These are phyloP conservation scores for Albizia julibrissin DNA, from an alignment of 306 rosid species.

Conservation along the genomic window DNA sequence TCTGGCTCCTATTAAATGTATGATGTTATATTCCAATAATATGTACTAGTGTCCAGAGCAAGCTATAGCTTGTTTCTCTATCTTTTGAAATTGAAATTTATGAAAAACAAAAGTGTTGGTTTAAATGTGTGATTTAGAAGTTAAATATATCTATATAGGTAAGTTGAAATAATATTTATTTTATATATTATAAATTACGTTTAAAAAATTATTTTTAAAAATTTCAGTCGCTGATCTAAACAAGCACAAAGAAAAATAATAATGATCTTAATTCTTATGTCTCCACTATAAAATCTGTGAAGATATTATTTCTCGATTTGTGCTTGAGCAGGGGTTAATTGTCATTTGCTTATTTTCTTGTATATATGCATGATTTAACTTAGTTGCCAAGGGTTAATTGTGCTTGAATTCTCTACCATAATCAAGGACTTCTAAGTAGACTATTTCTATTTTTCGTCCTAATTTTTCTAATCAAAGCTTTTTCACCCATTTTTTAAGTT, in stretches of 20 bases:
- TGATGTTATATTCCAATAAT: not conserved
- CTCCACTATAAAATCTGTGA: not conserved
- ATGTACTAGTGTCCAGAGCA: not conserved
- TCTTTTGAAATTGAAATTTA: not conserved
- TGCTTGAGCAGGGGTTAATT: too few relatives aligned
- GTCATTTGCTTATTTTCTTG: not conserved
- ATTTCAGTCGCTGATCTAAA: too few relatives aligned
- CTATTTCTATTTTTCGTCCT: not conserved
- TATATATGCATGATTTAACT: not conserved
- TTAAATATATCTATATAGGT: too few relatives aligned
- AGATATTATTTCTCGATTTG: not conserved
- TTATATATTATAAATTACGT: too few relatives aligned
- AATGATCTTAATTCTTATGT: not conserved
- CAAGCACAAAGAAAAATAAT: not conserved
- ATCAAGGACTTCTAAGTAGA: not conserved
- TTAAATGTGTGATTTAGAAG: too few relatives aligned
- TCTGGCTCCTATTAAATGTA: not conserved
- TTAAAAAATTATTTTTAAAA: too few relatives aligned
- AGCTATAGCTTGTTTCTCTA: not conserved
- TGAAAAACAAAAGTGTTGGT: not conserved
- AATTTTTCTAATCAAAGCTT: not conserved
- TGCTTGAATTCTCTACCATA: not conserved
- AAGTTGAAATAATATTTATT: too few relatives aligned
- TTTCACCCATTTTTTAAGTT: not conserved
- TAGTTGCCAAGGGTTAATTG: not conserved